A percentile compares a stretch with the other conserved stretches of the same genome.
Evolutionary conservation across 1,139 yeast species (phyloP).

Genomic region (Suhomyces choctaworum): DNA sequence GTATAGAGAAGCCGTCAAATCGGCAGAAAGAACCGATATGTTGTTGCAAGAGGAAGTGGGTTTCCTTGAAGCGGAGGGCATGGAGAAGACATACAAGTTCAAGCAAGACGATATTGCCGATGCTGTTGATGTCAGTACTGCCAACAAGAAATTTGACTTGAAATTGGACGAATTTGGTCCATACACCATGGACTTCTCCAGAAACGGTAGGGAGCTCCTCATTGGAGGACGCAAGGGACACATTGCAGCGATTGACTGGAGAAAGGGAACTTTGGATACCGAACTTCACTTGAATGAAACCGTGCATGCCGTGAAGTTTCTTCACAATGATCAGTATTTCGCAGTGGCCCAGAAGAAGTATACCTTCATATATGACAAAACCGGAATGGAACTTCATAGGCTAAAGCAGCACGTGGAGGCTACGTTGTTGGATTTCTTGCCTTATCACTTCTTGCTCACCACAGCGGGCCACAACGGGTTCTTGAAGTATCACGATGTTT

Average conservation of each 20-base stretch:
- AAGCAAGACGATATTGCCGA: slow-evolving; percentile 75
- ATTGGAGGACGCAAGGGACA: slow-evolving; percentile 93
- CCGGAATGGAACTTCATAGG: slow-evolving; percentile 90
- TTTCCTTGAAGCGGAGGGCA: slow-evolving; percentile 83
- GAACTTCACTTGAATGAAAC: slow-evolving; percentile 89
- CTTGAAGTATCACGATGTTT: slow-evolving; percentile 90
- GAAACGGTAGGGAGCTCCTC: slow-evolving; percentile 83
- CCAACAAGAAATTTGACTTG: slow-evolving; percentile 73
- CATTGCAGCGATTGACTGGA: slow-evolving; percentile 95
- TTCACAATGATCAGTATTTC: slow-evolving; percentile 89
- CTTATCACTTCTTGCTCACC: slow-evolving; percentile 85
- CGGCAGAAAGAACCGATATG: slow-evolving; percentile 86
- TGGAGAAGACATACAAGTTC: slow-evolving; percentile 89
- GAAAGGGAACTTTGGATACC: slow-evolving; percentile 75
- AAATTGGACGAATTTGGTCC: slow-evolving; percentile 83
- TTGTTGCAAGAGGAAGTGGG: slow-evolving; percentile 84
- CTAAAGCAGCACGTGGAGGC: slow-evolving; percentile 87
- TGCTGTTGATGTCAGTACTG: slow-evolving; percentile 78
- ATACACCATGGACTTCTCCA: slow-evolving; percentile 73
- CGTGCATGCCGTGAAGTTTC: slow-evolving; percentile 81
- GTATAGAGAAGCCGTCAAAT: slow-evolving; percentile 72
- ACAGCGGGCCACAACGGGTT: slow-evolving; percentile 89
- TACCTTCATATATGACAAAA: slow-evolving; percentile 86
- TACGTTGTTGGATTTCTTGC: slow-evolving; percentile 80
- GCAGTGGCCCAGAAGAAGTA: slow-evolving; percentile 98